Base-by-base conservation (phyloP, 2,329 filamentous ascomycete genomes). In the Furcasterigmium furcatum region DNA sequence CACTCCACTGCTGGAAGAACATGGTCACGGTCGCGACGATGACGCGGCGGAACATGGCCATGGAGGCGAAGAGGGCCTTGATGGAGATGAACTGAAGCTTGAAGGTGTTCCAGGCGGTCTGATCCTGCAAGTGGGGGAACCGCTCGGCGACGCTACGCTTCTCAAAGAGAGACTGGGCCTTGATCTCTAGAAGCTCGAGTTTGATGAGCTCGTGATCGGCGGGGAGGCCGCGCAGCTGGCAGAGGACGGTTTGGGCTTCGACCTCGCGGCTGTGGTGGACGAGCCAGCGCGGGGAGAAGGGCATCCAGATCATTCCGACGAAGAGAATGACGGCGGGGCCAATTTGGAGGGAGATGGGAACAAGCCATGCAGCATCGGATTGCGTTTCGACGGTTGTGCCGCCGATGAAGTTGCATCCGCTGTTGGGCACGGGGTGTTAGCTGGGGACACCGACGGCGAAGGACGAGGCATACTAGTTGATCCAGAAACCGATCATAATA, bases 171-270 rank as follows among this genome's bases (percentile, higher is more conserved):
- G 82, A 84, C 61, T 90, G 85, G 0, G 87, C 86, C 62, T 88
- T 88, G 66, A 92, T 91, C 60, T 92, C 88, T n/a, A 90, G 76
- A 58, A 86, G 90, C 57, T 92, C 88, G 2, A 90, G 72, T 52
- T 85, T 77, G 30, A 91, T 78, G 0, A 88, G 74, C 46, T 88
- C 82, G 57, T 90, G 77, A 52, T 85, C 77, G 14, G 68, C 58
- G 0, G 79, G 62, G 0, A 88, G 74, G 6, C 73, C 74, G 20
- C 88, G 81, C 3, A 92, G 78, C 41, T 61, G 71, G 0, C 85
- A 79, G 1, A 92, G 73, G 1, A 83, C 80, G 9, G 61, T 60
- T 14, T 79, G 77, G 0, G 84, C 85, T 59, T 91, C 87, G 0
- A 74, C 74, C 56, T 91, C 85, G 29, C 85, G 82, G 46, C 70